Evolutionary conservation across 352 stramenopile genomes (phyloP).

Genomic region (Hyaloperonospora arabidopsidis): DNA sequence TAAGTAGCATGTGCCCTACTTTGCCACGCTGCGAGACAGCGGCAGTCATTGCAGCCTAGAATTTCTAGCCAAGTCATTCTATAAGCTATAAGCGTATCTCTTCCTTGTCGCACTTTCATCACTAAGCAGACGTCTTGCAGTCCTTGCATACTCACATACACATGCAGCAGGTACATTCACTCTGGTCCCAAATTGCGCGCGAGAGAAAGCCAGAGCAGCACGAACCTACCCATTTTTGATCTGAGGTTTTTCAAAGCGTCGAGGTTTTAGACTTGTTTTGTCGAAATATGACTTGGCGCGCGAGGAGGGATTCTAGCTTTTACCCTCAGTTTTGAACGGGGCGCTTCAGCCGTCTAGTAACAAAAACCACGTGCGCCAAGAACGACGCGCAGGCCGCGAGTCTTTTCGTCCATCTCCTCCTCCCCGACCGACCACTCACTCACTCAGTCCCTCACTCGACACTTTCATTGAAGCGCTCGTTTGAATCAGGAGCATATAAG

Average conservation of each 20-base stretch:
- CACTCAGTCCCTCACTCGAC: too few relatives aligned
- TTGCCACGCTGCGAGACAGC: conserved; percentile 1
- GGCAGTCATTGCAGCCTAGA: background rate
- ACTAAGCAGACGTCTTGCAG: background rate
- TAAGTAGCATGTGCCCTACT: conserved; percentile 8
- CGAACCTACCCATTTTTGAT: conserved; percentile 9
- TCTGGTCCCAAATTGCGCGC: conserved; percentile 6
- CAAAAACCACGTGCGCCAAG: conserved; percentile 19
- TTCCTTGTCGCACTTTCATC: background rate
- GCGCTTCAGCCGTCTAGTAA: conserved; percentile 17
- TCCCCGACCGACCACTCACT: background rate
- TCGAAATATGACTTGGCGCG: conserved; percentile 17
- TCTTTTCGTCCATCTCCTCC: conserved; percentile 4
- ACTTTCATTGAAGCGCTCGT: too few relatives aligned
- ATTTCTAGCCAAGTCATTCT: background rate
- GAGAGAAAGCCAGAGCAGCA: conserved; percentile 33
- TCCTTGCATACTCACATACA: background rate
- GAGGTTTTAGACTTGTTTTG: conserved; percentile 15
- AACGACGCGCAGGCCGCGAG: conserved; percentile 13
- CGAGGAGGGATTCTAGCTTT: conserved; percentile 38
- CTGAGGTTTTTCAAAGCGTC: conserved; percentile 5
- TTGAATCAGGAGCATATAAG: too few relatives aligned
- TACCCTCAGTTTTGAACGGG: conserved; percentile 34
- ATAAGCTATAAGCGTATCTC: background rate
- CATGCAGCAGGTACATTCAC: background rate